These are phyloP conservation scores for Tremellales sp. DNA, from an alignment of 1,284 basidiomycete species.

Conservation along the genomic window DNA sequence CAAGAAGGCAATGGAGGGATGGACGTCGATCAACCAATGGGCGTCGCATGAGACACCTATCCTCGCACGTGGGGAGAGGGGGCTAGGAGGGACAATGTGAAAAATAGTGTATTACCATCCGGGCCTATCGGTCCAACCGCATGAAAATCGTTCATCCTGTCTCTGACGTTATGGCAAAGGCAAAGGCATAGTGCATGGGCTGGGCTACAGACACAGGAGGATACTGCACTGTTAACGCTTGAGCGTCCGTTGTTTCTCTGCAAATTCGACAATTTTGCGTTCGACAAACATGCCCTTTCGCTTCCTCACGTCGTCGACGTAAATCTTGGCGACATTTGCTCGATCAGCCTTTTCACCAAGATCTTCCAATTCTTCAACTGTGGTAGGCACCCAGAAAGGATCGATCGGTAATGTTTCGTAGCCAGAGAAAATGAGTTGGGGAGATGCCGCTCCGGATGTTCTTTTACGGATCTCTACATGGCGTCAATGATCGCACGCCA, in stretches of 20 bases:
- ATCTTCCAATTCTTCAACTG: slow-evolving; percentile 95
- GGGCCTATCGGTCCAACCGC: too few species aligned
- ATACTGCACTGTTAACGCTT: too few species aligned
- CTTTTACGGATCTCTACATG: slow-evolving; percentile 83
- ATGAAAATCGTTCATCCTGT: too few species aligned
- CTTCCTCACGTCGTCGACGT: slow-evolving; percentile 86
- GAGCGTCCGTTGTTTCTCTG: slow-evolving; percentile 94
- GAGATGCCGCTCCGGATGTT: slow-evolving; percentile 93
- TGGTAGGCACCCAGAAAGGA: slow-evolving; percentile 99
- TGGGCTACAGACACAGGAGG: too few species aligned
- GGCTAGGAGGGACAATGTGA: not conserved
- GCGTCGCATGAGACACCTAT: too few species aligned
- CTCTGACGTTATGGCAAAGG: too few species aligned
- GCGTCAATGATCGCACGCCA: not conserved
- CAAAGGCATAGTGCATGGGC: too few species aligned
- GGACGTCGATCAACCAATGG: slow-evolving; percentile 28
- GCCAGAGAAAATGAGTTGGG: slow-evolving; percentile 94
- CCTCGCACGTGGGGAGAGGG: not conserved
- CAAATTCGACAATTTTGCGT: slow-evolving; percentile 84
- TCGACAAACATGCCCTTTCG: slow-evolving; percentile 96
- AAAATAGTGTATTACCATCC: too few species aligned
- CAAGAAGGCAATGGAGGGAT: slow-evolving; percentile 21
- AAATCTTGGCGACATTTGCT: slow-evolving; percentile 87
- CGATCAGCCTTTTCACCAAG: slow-evolving; percentile 93
- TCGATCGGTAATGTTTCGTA: slow-evolving; percentile 84